phyloP scores from a whole-genome alignment of 1,139 yeast genomes.

The Yamadazyma dushanensis region DNA sequence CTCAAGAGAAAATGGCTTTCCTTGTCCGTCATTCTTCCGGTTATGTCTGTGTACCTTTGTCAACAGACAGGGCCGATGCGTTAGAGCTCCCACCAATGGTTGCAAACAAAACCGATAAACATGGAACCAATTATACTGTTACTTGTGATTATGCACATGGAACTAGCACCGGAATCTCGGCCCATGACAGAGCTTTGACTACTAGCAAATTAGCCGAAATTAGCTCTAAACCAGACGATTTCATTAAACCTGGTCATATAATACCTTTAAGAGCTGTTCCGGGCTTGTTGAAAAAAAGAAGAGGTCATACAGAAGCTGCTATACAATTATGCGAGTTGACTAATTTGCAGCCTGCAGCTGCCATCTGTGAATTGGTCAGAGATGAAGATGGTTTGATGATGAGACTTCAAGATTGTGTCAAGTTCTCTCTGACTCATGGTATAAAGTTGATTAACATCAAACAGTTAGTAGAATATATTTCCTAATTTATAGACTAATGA shows the following conservation, averaged over 20 bases:
- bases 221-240: slow-evolving; percentile 55
- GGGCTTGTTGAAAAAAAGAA: slow-evolving; percentile 76
- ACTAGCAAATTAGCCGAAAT: slow-evolving; percentile 70
- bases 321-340: slow-evolving; percentile 81
- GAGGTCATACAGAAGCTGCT: slow-evolving; percentile 99
- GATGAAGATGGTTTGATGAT: slow-evolving; percentile 96
- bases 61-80: slow-evolving; percentile 73
- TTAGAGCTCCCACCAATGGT: slow-evolving; percentile 82
- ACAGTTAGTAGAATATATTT: slow-evolving; percentile 61
- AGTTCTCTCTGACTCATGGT: slow-evolving; percentile 61
- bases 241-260: slow-evolving; percentile 90
- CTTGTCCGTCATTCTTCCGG: slow-evolving; percentile 88
- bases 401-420: slow-evolving; percentile 82
- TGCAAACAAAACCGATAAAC: slow-evolving; percentile 68
- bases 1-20: slow-evolving; percentile 91
- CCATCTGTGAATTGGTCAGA: slow-evolving; percentile 89
- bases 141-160: slow-evolving; percentile 84
- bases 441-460: slow-evolving; percentile 82
- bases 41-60: slow-evolving; percentile 88
- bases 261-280: slow-evolving; percentile 90
- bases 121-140: slow-evolving; percentile 95
- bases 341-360: slow-evolving; percentile 83
- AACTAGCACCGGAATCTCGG: slow-evolving; percentile 97
- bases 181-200: slow-evolving; percentile 89
- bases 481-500: slow-evolving; percentile 6